Evolutionary conservation across 1,284 basidiomycete genomes (phyloP), one percentile per base, ranked within the genome.

Genomic region (Pseudozyma sp.): DNA sequence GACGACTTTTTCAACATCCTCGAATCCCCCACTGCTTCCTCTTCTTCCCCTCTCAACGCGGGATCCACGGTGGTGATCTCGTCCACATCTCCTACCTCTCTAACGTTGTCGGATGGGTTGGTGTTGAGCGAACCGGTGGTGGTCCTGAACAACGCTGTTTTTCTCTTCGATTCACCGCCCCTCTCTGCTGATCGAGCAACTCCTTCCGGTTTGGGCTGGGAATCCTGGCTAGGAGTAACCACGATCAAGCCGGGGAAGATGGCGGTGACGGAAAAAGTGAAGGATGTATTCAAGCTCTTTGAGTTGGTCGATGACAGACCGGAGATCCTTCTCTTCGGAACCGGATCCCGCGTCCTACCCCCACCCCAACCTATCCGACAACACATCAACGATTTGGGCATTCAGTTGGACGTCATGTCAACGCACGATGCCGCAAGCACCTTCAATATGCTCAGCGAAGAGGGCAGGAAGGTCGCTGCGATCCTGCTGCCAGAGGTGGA

Each of bases 341-440:
- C 95, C 0, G 96, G 96, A 0, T 88, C 87, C 68, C 88, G 87
- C 7, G 88, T 92, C 11, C 85, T 90, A 4, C 90, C 92, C 52
- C 90, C 91, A 2, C 94, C 95, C 14, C 87, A 88, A 6, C 85
- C 85, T 30, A 84, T 97, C 24, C 87, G 90, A 17, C 87, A 89
- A 44, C 89, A 94, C 84, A 81, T 97, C 47, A 92, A 88, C 67
- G 86, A 88, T 42, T 84, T 94, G 40, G 95, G 95, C 7, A 92
- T 97, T 66, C 93, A 94, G 80, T 85, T 95, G 48, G 96, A 98
- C 76, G 88, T 94, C n/a, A 94, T 96, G 90, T 93, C 94, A 82
- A 94, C 94, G 92, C 87, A 92, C 75, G 96, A 96, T 82, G 95
- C 95, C 11, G 94, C 93, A 80, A 92, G 94, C 35, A 97, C 95